Evolutionary conservation across 768 basidiomycete genomes (phyloP).

Genomic region (Lentinula boryana): DNA sequence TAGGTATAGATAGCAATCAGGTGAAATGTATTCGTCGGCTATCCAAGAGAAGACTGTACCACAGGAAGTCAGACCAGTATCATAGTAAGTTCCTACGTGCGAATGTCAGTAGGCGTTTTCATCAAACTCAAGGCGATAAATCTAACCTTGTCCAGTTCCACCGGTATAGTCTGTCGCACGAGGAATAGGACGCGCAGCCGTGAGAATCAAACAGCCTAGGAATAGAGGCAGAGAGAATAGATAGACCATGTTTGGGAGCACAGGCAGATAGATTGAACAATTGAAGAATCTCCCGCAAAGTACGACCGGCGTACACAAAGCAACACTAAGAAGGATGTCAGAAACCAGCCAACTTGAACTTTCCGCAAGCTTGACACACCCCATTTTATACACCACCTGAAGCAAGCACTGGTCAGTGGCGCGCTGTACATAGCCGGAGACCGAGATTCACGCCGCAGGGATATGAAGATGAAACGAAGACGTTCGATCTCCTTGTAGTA

Average conservation of each 20-base stretch:
- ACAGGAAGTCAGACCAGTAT: constrained; percentile 32
- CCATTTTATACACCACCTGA: background rate
- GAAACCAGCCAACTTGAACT: background rate
- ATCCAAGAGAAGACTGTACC: constrained; percentile 11
- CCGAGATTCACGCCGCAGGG: background rate
- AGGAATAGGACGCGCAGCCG: background rate
- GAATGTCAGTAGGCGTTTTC: background rate
- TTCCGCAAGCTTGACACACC: background rate
- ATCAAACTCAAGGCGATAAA: background rate
- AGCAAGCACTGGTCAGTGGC: background rate
- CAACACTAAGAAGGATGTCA: background rate
- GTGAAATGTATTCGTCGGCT: background rate
- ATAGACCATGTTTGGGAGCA: background rate
- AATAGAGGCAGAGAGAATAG: background rate
- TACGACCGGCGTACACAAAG: background rate
- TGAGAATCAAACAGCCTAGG: background rate
- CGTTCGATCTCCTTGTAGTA: background rate
- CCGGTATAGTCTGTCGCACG: background rate
- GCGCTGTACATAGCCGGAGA: background rate
- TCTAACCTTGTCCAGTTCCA: constrained; percentile 1
- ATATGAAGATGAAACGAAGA: background rate
- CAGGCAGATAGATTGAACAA: background rate
- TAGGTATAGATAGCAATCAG: background rate
- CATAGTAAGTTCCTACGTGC: constrained; percentile 27
- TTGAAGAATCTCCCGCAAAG: background rate